These are phyloP conservation scores for Polyporus arcularius DNA, from an alignment of 768 basidiomycete species.

Conservation along the genomic window DNA sequence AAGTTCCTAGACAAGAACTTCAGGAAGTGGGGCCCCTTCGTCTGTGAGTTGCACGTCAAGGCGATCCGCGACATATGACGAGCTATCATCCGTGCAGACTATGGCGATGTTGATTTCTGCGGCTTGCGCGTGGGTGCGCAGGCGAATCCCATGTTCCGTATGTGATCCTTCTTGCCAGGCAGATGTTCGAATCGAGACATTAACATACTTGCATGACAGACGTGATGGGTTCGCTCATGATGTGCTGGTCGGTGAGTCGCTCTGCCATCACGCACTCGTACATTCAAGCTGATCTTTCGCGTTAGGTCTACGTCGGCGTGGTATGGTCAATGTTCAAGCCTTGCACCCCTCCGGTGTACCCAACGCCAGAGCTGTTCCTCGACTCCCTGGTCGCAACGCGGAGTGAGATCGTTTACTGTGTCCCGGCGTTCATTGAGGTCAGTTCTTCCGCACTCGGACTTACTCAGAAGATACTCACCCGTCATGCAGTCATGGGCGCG, in stretches of 20 bases:
- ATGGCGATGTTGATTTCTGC: constrained; percentile 23
- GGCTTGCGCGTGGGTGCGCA: constrained; percentile 24
- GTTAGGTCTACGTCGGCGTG: constrained; percentile 13
- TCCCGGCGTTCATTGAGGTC: constrained; percentile 22
- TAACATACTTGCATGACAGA: background rate
- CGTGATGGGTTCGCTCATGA: background rate
- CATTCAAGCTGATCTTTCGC: background rate
- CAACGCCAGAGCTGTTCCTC: constrained; percentile 22
- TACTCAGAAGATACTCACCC: background rate
- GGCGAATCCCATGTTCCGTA: constrained; percentile 30
- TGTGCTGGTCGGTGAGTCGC: background rate
- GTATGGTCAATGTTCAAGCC: constrained; percentile 29
- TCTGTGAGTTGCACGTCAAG: constrained; percentile 1
- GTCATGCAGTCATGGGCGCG: constrained; percentile 19
- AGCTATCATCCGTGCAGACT: constrained; percentile 6
- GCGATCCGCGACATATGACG: background rate
- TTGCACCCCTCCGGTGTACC: constrained; percentile 21
- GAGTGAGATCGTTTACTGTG: constrained; percentile 17
- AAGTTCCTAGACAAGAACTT: constrained; percentile 19
- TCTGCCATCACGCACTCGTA: background rate
- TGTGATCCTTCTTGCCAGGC: constrained; percentile 1
- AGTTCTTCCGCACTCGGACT: background rate
- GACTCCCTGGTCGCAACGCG: constrained; percentile 11
- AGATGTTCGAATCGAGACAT: too few species aligned
- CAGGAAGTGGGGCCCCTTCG: constrained; percentile 18